Base-by-base conservation (phyloP, 2,329 filamentous ascomycete species). In the Neodidymelliopsis sp. region DNA sequence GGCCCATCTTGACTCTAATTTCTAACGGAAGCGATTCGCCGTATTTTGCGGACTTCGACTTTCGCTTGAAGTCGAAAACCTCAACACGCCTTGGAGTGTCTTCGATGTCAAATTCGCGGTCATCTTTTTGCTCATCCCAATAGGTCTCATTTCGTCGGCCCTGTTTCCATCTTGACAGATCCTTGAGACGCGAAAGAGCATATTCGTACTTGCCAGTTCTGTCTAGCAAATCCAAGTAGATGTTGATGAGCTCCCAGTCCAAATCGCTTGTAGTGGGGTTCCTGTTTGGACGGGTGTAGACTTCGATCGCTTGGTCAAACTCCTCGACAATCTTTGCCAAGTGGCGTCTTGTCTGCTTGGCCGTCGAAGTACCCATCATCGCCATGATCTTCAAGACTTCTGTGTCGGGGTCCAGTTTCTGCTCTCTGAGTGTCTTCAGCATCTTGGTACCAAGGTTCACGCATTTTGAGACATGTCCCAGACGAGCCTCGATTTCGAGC, bases 91-190 rank as follows among this genome's bases (percentile, higher is more conserved):
- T 78, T 10, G 82, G 86, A 15, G 81, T 78, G 64, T 91, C 84
- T 33, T 86, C 81, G 4, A 82, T 74, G 69, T 99, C 94, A 84
- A 91, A 99, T 74, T 99, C 94, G 47, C 91, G 82, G 69, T 96
- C 91, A 67, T 97, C 90, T 4, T 83, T 78, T 22, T 81, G 77
- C 56, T 80, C 69, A 49, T 95, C 88, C 94, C 94, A 99, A 63
- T 85, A 90, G 0, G 65, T 72, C 69, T 99, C 92, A 4, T 82
- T 77, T 25, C 80, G 77, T 37, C 94, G 85, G 7, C 90, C 89
- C 28, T 96, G 78, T 44, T 96, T 79, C 91, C 91, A 96, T 47
- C 95, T 81, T 16, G 88, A 84, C 12, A 96, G 73, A 2, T 79
- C 79, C 67, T 89, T 94, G 10, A 95, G 78, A 54, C 87, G 83